Conservation (phyloP, 148 eudicot genomes). For the Nepenthes gracilis region DNA sequence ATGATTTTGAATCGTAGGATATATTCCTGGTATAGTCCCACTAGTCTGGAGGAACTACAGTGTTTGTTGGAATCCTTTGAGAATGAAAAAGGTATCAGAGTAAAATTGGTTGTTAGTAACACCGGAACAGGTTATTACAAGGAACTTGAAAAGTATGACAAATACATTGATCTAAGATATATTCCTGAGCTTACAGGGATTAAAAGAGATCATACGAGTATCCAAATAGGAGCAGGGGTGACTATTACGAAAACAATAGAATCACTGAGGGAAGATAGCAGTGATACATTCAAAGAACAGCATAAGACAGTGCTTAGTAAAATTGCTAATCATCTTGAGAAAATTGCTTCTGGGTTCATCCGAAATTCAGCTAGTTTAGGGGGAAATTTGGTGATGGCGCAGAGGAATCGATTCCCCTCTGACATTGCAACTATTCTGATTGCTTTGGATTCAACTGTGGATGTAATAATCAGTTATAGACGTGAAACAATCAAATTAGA, state of each 20-base stretch:
- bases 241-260: slow-evolving; percentile 58
- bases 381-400: slow-evolving; percentile 95
- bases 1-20: slow-evolving; percentile 29
- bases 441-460: slow-evolving; percentile 48
- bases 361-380: slow-evolving; percentile 86
- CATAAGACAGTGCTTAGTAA: slow-evolving; percentile 24
- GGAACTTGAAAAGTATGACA: slow-evolving; percentile 39
- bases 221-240: slow-evolving; percentile 75
- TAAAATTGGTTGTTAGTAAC: slow-evolving; percentile 68
- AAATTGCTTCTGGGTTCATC: slow-evolving; percentile 57
- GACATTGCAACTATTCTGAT: slow-evolving; percentile 78
- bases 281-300: slow-evolving; percentile 3
- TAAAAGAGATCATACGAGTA: slow-evolving; percentile 27
- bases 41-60: slow-evolving; percentile 49
- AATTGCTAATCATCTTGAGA: slow-evolving; percentile 71
- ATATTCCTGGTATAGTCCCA: slow-evolving; percentile 65
- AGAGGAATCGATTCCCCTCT: slow-evolving; percentile 68
- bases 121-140: slow-evolving; percentile 82
- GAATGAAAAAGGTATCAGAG: slow-evolving; percentile 14
- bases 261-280: slow-evolving; percentile 31
- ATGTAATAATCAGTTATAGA: slow-evolving; percentile 23
- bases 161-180: slow-evolving; percentile 57
- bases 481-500: slow-evolving; percentile 43
- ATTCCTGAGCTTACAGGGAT: slow-evolving; percentile 63
- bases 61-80: slow-evolving; percentile 22